Percentiles rank a stretch among this genome's conserved stretches.
Conservation (phyloP, 306 rosid species). For the Astragalus membranaceus region DNA sequence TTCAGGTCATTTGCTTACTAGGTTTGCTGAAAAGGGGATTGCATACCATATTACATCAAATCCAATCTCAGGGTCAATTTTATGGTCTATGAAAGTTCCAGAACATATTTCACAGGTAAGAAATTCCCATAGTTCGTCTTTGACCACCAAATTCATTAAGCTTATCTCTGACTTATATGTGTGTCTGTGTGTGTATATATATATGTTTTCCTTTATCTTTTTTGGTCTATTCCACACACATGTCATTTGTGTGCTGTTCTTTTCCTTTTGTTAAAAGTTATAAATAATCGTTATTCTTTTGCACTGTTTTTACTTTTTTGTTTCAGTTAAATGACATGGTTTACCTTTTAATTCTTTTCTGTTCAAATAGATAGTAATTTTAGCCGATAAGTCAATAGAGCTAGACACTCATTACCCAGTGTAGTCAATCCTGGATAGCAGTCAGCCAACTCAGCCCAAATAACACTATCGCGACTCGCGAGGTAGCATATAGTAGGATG, state of each 20-base stretch:
- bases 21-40: conserved; percentile 83
- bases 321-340: neutral
- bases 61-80: conserved; percentile 71
- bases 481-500: too few relatives aligned
- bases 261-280: neutral
- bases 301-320: neutral
- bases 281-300: neutral
- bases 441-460: too few relatives aligned
- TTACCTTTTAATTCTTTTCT: too few relatives aligned
- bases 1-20: conserved; percentile 74
- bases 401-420: neutral
- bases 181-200: neutral
- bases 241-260: neutral
- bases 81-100: conserved; percentile 88
- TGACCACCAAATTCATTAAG: neutral
- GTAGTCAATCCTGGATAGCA: neutral
- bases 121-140: neutral
- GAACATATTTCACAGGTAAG: conserved; percentile 74
- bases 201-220: neutral
- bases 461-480: too few relatives aligned
- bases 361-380: neutral
- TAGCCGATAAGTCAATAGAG: neutral
- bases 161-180: neutral
- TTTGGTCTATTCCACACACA: neutral
- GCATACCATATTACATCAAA: conserved; percentile 73